A percentile compares a stretch with the other conserved stretches of the same genome.
Conservation (phyloP, 2,329 filamentous ascomycete species). For the Fusarium succisae region DNA sequence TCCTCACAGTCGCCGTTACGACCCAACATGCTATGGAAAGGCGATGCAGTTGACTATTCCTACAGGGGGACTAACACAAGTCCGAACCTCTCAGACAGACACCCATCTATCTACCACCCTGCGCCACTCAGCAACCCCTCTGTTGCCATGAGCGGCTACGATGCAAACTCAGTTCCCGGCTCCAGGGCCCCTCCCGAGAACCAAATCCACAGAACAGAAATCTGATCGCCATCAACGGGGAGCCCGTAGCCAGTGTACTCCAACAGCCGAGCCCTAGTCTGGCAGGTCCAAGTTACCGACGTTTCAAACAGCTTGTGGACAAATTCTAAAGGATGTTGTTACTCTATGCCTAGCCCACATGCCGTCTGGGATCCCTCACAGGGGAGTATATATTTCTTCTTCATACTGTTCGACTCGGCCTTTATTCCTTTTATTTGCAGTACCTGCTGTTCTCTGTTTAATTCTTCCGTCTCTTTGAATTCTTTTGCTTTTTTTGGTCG, state of each 20-base stretch:
- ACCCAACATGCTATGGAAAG: slow-evolving; percentile 71
- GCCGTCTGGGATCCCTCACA: neutral
- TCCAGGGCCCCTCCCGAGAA: slow-evolving; percentile 5
- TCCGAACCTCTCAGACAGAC: slow-evolving; percentile 57
- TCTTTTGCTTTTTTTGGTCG: neutral
- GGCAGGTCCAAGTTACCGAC: neutral
- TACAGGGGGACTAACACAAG: slow-evolving; percentile 59
- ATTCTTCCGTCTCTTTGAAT: neutral
- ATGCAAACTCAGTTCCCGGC: slow-evolving; percentile 1
- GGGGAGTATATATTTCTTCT: neutral
- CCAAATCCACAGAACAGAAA: slow-evolving; percentile 2
- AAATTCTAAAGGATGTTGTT: neutral
- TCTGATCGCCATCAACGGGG: neutral
- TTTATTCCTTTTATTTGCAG: neutral
- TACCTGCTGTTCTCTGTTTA: neutral
- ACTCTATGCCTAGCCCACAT: neutral
- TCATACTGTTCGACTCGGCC: neutral
- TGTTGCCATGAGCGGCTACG: slow-evolving; percentile 7
- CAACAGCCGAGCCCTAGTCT: neutral
- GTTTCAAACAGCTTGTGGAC: neutral
- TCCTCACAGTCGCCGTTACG: slow-evolving; percentile 67
- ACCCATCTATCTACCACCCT: slow-evolving; percentile 60
- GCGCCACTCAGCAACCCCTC: slow-evolving; percentile 53
- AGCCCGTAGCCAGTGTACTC: neutral
- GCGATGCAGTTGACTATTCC: slow-evolving; percentile 66